These are phyloP conservation scores for Leishmania braziliensis DNA, from an alignment of 208 protist species.

Conservation along the genomic window DNA sequence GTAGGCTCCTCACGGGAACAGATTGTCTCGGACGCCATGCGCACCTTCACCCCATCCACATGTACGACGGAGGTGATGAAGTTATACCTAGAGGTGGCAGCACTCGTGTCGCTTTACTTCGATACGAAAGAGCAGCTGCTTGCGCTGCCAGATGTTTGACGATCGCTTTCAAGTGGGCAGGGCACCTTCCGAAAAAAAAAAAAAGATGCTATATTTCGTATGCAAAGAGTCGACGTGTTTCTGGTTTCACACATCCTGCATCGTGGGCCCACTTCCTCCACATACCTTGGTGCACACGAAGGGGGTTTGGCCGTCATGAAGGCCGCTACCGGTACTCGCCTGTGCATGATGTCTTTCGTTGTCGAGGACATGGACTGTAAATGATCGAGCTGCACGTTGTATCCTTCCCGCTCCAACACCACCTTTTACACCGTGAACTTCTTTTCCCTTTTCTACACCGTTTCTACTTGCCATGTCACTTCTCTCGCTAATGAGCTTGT, in stretches of 20 bases:
- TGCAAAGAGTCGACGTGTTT: not conserved
- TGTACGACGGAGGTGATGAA: constrained; percentile 74
- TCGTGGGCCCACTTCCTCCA: not conserved
- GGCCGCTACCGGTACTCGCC: not conserved
- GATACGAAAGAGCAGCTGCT: constrained; percentile 67
- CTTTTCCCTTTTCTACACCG: not conserved
- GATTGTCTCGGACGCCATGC: constrained; percentile 74
- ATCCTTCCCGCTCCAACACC: not conserved
- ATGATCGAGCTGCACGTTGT: not conserved
- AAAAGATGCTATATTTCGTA: not conserved
- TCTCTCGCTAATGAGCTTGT: not conserved
- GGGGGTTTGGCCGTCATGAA: not conserved
- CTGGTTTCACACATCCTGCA: not conserved
- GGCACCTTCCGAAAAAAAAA: not conserved
- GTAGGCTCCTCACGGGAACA: constrained; percentile 71
- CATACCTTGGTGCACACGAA: not conserved
- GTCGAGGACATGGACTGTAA: not conserved
- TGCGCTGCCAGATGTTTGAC: constrained; percentile 38
- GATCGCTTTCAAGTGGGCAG: not conserved
- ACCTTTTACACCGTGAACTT: not conserved
- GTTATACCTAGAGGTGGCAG: constrained; percentile 69
- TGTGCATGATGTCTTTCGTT: not conserved
- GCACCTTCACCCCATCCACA: constrained; percentile 59
- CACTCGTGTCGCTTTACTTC: constrained; percentile 82
- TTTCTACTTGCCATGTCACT: not conserved